Conservation (phyloP, 805 yeast species). For the Priceomyces medius region DNA sequence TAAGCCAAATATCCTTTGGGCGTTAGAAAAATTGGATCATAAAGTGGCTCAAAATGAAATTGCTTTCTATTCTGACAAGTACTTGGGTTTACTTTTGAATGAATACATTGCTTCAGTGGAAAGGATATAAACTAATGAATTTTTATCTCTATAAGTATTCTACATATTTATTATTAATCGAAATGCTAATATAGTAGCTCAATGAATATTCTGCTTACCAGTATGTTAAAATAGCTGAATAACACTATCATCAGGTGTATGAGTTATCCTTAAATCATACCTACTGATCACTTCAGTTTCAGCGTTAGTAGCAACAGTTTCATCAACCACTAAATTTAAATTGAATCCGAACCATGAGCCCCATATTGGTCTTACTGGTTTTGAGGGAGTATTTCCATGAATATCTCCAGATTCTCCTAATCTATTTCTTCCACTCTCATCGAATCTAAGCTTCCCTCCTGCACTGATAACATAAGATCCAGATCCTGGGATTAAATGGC, state of each 20-base stretch:
- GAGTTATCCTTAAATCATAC: slow-evolving; percentile 65
- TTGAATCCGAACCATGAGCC: slow-evolving; percentile 72
- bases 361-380: slow-evolving; percentile 52
- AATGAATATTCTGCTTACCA: too few species aligned
- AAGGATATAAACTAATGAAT: too few species aligned
- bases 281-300: slow-evolving; percentile 53
- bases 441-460: slow-evolving; percentile 66
- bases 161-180: too few species aligned
- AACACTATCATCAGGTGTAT: slow-evolving; percentile 54
- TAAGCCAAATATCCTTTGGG: slow-evolving; percentile 32
- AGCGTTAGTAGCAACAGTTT: slow-evolving; percentile 31
- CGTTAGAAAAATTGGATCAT: slow-evolving; percentile 28
- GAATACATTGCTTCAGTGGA: slow-evolving; percentile 25
- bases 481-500: slow-evolving; percentile 67
- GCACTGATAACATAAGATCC: slow-evolving; percentile 52
- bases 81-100: slow-evolving; percentile 34
- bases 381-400: slow-evolving; percentile 18
- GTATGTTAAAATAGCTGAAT: slow-evolving; percentile 19
- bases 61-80: slow-evolving; percentile 29
- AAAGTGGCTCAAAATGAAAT: slow-evolving; percentile 13
- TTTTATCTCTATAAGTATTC: too few species aligned
- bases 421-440: slow-evolving; percentile 70
- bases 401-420: slow-evolving; percentile 64
- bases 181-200: too few species aligned
- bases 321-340: slow-evolving; percentile 60